A percentile compares a stretch with the other conserved stretches of the same genome.
phyloP scores from a whole-genome alignment of 345 rosid genomes.

The Citrus medica region DNA sequence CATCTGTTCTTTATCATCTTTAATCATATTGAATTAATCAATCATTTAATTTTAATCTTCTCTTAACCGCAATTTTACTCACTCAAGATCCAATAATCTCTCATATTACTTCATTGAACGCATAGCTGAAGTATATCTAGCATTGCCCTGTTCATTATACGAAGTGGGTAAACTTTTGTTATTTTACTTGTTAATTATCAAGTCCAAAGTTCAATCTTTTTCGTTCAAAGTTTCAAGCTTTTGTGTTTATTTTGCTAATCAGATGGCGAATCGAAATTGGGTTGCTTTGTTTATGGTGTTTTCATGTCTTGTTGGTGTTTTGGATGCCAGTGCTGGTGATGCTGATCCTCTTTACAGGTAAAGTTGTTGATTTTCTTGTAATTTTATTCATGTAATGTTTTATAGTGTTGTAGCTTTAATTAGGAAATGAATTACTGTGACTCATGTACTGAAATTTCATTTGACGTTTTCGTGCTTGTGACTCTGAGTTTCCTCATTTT shows the following conservation, averaged over 20 bases:
- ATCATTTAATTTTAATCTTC: not conserved
- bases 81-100: not conserved
- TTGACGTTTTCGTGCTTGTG: not conserved
- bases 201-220: not conserved
- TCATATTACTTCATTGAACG: not conserved
- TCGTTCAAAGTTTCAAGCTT: not conserved
- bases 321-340: conserved; percentile 73
- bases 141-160: not conserved
- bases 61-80: not conserved
- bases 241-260: conserved; percentile 5
- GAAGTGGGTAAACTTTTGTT: not conserved
- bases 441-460: not conserved
- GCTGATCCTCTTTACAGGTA: conserved; percentile 70
- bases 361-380: not conserved
- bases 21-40: not conserved
- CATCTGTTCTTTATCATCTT: not conserved
- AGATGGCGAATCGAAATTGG: conserved; percentile 35
- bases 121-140: not conserved
- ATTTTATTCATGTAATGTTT: not conserved
- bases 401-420: not conserved
- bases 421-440: not conserved
- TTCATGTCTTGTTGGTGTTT: conserved; percentile 30
- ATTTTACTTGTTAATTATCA: not conserved
- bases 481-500: not conserved
- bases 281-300: conserved; percentile 24